Conservation (phyloP, 2,329 filamentous ascomycete genomes). For the Erysiphe pisi region DNA sequence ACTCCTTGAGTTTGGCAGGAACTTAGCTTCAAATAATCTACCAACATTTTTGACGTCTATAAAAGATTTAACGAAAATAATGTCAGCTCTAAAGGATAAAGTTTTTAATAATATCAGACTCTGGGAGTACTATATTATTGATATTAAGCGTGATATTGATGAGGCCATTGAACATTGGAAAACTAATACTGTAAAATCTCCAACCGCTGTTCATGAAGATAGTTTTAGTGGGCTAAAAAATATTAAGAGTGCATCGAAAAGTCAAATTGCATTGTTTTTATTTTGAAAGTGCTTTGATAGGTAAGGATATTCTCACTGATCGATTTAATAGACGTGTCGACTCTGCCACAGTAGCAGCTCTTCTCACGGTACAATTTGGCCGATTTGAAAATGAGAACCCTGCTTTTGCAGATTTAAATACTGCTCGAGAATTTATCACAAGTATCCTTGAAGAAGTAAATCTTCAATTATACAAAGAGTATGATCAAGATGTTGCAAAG, state of each 20-base stretch:
- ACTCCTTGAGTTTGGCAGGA: constrained; percentile 53
- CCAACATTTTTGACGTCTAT: constrained; percentile 60
- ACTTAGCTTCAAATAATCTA: constrained; percentile 57
- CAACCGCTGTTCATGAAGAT: constrained; percentile 43
- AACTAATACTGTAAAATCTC: constrained; percentile 46
- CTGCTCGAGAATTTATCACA: constrained; percentile 46
- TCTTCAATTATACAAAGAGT: constrained; percentile 80
- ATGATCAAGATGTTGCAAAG: constrained; percentile 68
- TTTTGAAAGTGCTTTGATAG: constrained; percentile 56
- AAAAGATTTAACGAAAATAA: constrained; percentile 67
- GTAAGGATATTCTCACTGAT: constrained; percentile 64
- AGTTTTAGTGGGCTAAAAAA: constrained; percentile 44
- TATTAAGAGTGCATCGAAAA: constrained; percentile 46
- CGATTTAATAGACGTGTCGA: constrained; percentile 64
- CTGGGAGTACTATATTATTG: constrained; percentile 87
- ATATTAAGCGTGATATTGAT: constrained; percentile 62
- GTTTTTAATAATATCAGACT: constrained; percentile 67
- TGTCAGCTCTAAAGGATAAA: constrained; percentile 71
- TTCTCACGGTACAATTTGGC: constrained; percentile 59
- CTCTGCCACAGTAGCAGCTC: constrained; percentile 56
- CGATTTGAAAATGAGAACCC: constrained; percentile 48
- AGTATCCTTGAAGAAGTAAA: constrained; percentile 74
- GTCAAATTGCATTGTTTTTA: constrained; percentile 48
- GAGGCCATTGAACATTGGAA: constrained; percentile 63
- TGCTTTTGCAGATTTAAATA: constrained; percentile 43